These are phyloP conservation scores for Pyrus betulifolia DNA, from an alignment of 306 rosid genomes.

Conservation along the genomic window DNA sequence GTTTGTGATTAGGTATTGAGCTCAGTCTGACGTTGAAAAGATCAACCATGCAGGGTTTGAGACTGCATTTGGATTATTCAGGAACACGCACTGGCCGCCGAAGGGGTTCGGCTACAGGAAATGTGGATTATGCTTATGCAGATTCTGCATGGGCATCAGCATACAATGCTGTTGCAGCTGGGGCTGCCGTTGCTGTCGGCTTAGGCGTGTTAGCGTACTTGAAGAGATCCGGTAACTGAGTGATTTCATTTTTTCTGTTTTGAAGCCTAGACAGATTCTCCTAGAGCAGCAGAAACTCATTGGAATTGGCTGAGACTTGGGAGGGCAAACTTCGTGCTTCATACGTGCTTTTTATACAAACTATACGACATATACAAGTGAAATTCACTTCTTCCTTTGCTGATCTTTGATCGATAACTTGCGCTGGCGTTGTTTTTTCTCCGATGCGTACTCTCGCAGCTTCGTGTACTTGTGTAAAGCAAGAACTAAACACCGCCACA, in stretches of 20 bases:
- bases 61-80: slow-evolving; percentile 80
- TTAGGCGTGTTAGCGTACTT: slow-evolving; percentile 52
- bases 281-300: neutral
- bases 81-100: slow-evolving; percentile 28
- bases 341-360: neutral
- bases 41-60: slow-evolving; percentile 59
- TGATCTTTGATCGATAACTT: neutral
- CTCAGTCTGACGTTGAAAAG: slow-evolving; percentile 16
- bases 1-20: neutral
- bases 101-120: slow-evolving; percentile 21
- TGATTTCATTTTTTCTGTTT: neutral
- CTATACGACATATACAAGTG: neutral
- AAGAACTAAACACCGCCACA: neutral
- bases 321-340: neutral
- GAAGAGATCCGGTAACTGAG: slow-evolving; percentile 35
- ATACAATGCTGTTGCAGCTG: slow-evolving; percentile 54
- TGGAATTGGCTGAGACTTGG: neutral
- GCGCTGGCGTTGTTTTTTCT: neutral
- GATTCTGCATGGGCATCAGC: slow-evolving; percentile 61
- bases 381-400: neutral
- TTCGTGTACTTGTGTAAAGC: neutral
- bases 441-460: neutral
- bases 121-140: slow-evolving; percentile 32
- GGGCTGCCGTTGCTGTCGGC: slow-evolving; percentile 65
- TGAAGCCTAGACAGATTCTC: neutral